Evolutionary conservation across 345 rosid species (phyloP), one percentile per base, ranked within the genome.

Genomic region (Salix caprea): DNA sequence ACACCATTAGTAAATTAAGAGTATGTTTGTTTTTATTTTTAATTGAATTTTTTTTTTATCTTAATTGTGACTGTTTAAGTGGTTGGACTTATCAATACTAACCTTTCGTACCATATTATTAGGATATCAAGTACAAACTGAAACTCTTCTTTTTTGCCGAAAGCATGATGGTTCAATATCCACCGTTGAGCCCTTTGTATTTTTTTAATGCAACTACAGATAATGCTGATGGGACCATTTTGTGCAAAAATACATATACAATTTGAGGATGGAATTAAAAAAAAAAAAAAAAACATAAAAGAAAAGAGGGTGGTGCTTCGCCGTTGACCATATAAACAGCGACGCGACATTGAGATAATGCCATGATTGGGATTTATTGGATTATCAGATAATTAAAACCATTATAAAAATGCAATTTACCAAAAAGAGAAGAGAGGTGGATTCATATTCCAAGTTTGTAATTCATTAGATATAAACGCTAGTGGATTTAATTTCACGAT

Each of bases 401-500:
- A 1, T 18, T 6, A 52, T 52, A 19, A 52, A 52, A 46, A 36
- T 36, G 37, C 37, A 36, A 5, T 5, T 36, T 36, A 52, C 23
- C 58, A 52, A 19, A 50, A 52, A 18, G 58, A 52, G 0, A 52
- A 26, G 56, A 56, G 40, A 56, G 42, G 7, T 10, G 68, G 79
- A 69, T 69, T 69, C 74, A 7, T 69, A 76, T 76, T 76, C 65
- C 67, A 11, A 39, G 21, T 18, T 52, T 21, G 39, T 30, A 15
- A 42, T 11, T 56, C 18, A 52, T 52, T 18, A 19, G 23, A 52
- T 37, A 65, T 24, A 3, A 52, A 18, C 40, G 46, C 0, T 37
- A 26, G 56, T 50, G 73, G 39, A 76, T 40, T 36, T 36, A 5
- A 36, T 66, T 67, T 67, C n/a, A 36, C 48, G n/a, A 50, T 19